Evolutionary conservation across 2,329 filamentous ascomycete species (phyloP).

Genomic region (Fusarium sp.): DNA sequence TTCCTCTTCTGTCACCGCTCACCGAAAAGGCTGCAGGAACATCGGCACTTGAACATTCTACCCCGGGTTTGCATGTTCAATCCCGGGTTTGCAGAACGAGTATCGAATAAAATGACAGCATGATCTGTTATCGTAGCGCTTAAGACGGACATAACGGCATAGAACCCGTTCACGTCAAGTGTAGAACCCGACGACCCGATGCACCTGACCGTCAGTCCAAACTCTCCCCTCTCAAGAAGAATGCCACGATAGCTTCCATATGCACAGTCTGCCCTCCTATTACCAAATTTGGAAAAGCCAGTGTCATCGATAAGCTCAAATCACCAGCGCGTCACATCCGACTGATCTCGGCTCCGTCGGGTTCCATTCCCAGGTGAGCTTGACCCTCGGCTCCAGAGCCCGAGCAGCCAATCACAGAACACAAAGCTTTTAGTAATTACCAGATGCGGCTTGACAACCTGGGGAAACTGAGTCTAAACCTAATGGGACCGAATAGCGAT

Average conservation of each 20-base stretch:
- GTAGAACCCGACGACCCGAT: neutral
- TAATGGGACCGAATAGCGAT: neutral
- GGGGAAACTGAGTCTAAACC: conserved; percentile 5
- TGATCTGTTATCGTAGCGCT: neutral
- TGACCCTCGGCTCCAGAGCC: conserved; percentile 7
- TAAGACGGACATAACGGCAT: neutral
- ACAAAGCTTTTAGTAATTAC: neutral
- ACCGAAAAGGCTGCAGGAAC: neutral
- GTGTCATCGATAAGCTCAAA: neutral
- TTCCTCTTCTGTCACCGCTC: neutral
- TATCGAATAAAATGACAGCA: neutral
- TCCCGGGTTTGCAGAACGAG: neutral
- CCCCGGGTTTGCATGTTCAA: neutral
- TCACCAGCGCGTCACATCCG: neutral
- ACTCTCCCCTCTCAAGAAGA: neutral
- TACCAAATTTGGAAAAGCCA: neutral
- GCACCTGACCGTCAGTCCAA: neutral
- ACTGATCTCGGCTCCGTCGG: conserved; percentile 1
- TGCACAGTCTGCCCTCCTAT: conserved; percentile 2
- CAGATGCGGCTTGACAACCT: conserved; percentile 6
- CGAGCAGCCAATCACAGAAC: neutral
- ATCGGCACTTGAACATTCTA: neutral
- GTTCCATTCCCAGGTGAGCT: neutral
- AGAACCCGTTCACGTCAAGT: neutral
- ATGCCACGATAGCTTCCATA: conserved; percentile 2